phyloP scores from a whole-genome alignment of 306 rosid genomes.

The Vicia villosa region DNA sequence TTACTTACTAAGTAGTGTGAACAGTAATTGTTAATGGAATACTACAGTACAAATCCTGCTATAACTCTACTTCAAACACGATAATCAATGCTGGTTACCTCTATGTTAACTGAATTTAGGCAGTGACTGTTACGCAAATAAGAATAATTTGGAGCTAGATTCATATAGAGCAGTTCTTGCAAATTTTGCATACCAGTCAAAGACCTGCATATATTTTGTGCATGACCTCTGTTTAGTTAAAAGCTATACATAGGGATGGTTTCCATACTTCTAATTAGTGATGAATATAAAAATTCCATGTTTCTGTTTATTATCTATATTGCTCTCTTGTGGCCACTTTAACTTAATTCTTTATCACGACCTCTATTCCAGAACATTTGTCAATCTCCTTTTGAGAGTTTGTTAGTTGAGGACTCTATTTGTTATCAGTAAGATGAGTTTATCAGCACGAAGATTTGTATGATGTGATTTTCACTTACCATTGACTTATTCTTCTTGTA shows the following conservation, averaged over 20 bases:
- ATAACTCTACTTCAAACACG: background rate
- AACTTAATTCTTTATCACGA: background rate
- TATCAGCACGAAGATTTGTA: background rate
- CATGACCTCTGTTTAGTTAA: background rate
- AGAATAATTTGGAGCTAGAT: background rate
- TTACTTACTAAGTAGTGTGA: background rate
- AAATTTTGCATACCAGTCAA: background rate
- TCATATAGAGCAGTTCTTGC: background rate
- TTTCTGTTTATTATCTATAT: background rate
- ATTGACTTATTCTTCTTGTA: background rate
- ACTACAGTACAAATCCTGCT: background rate
- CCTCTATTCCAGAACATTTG: background rate
- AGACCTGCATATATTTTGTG: background rate
- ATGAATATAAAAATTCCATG: background rate
- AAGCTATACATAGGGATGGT: background rate
- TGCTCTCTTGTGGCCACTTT: background rate
- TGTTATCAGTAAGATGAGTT: background rate
- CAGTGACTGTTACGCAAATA: background rate
- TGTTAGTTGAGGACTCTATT: slow-evolving; percentile 9
- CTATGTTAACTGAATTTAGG: background rate
- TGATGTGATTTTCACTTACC: slow-evolving; percentile 1
- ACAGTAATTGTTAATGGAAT: background rate
- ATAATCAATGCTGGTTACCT: slow-evolving; percentile 4
- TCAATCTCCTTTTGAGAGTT: background rate
- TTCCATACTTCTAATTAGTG: slow-evolving; percentile 11